Percentiles rank a stretch among this genome's conserved stretches.
Evolutionary conservation across 306 rosid genomes (phyloP).

Genomic region (Senna siamea): DNA sequence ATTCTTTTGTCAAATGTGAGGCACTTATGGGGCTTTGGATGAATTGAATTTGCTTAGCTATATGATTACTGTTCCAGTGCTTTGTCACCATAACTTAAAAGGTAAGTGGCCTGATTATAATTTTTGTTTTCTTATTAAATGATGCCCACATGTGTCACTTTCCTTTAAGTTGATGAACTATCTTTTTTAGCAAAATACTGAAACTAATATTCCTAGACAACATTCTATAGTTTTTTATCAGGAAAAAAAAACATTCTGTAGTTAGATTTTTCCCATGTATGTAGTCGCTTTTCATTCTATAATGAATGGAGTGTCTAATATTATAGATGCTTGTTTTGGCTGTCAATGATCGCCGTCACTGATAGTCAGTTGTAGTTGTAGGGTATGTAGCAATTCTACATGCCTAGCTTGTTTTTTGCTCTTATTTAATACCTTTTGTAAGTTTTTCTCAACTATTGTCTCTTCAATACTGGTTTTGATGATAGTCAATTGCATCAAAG

Average conservation of each 20-base stretch:
- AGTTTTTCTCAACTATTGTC: slow-evolving; percentile 9
- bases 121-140: slow-evolving; percentile 11
- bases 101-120: slow-evolving; percentile 60
- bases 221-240: too few relatives aligned
- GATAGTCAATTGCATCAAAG: slow-evolving; percentile 23
- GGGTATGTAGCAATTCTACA: too few relatives aligned
- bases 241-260: too few relatives aligned
- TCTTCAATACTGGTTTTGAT: too few relatives aligned
- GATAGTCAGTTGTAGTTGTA: too few relatives aligned
- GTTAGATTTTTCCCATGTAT: neutral
- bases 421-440: slow-evolving; percentile 8
- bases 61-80: slow-evolving; percentile 54
- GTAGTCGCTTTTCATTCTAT: neutral
- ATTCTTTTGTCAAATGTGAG: slow-evolving; percentile 46
- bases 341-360: too few relatives aligned
- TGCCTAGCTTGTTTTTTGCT: too few relatives aligned
- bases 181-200: too few relatives aligned
- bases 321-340: slow-evolving; percentile 12
- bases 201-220: too few relatives aligned
- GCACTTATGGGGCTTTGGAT: slow-evolving; percentile 41
- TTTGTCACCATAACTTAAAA: slow-evolving; percentile 47
- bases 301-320: slow-evolving; percentile 4
- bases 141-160: too few relatives aligned
- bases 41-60: slow-evolving; percentile 49
- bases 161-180: too few relatives aligned